These are phyloP conservation scores for Trichophyton verrucosum DNA, from an alignment of 2,329 filamentous ascomycete genomes.

Conservation along the genomic window DNA sequence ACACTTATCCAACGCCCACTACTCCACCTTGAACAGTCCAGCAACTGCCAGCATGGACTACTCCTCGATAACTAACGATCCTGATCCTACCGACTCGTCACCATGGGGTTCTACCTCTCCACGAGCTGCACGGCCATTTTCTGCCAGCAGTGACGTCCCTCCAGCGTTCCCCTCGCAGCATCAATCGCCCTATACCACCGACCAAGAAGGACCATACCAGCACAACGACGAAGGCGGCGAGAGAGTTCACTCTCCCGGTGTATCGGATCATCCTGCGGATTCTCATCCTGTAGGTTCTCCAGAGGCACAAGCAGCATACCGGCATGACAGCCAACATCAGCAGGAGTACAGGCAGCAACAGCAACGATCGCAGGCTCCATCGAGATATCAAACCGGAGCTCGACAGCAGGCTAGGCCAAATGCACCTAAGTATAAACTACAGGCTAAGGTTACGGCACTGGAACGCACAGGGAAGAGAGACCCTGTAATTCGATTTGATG, in stretches of 20 bases:
- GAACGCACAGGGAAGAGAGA: constrained; percentile 94
- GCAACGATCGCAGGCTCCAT: constrained; percentile 25
- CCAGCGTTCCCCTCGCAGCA: constrained; percentile 30
- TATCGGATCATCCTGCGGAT: constrained; percentile 32
- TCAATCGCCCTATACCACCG: constrained; percentile 23
- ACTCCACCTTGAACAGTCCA: background rate
- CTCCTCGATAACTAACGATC: constrained; percentile 45
- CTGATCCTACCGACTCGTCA: constrained; percentile 46
- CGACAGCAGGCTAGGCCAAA: constrained; percentile 30
- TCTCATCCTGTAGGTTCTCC: constrained; percentile 30
- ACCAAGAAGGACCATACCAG: constrained; percentile 7
- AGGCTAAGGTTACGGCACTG: constrained; percentile 86
- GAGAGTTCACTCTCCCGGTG: constrained; percentile 31
- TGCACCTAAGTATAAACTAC: constrained; percentile 66
- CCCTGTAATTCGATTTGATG: constrained; percentile 85
- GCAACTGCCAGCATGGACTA: constrained; percentile 48
- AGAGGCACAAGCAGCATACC: constrained; percentile 21
- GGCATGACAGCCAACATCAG: constrained; percentile 8
- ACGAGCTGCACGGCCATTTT: constrained; percentile 28
- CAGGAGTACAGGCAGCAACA: constrained; percentile 18
- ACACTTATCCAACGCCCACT: background rate
- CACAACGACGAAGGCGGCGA: constrained; percentile 10
- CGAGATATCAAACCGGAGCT: constrained; percentile 24
- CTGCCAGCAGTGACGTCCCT: constrained; percentile 28
- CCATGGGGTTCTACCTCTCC: constrained; percentile 44